phyloP scores from a whole-genome alignment of 257 asterid species.

The Solanum corneliomulleri region DNA sequence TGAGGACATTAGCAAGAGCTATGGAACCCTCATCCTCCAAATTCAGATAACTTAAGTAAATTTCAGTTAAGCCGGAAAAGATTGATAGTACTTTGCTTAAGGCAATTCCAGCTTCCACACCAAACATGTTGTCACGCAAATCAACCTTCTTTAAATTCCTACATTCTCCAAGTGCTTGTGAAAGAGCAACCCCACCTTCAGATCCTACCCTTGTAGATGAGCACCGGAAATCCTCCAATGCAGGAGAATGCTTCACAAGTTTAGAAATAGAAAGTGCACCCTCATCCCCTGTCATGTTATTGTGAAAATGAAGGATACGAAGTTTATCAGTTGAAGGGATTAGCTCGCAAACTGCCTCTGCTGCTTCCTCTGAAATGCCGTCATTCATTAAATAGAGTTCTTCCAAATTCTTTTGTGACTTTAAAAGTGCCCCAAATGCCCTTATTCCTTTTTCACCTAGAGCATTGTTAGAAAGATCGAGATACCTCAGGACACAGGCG shows the following conservation, averaged over 20 bases:
- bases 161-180: slow-evolving; percentile 57
- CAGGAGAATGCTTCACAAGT: slow-evolving; percentile 43
- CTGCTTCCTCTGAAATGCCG: slow-evolving; percentile 93
- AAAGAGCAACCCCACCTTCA: slow-evolving; percentile 72
- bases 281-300: slow-evolving; percentile 90
- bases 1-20: slow-evolving; percentile 62
- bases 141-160: slow-evolving; percentile 60
- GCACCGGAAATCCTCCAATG: slow-evolving; percentile 72
- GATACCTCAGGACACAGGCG: slow-evolving; percentile 56
- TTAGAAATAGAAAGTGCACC: slow-evolving; percentile 78
- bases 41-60: slow-evolving; percentile 78
- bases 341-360: slow-evolving; percentile 59
- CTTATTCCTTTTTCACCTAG: slow-evolving; percentile 86
- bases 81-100: slow-evolving; percentile 40
- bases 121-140: slow-evolving; percentile 88
- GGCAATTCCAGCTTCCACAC: slow-evolving; percentile 64
- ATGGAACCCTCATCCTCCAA: slow-evolving; percentile 74
- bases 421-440: slow-evolving; percentile 67
- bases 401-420: slow-evolving; percentile 60
- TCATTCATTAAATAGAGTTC: slow-evolving; percentile 81
- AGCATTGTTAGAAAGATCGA: slow-evolving; percentile 77
- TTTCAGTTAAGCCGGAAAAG: slow-evolving; percentile 50
- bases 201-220: slow-evolving; percentile 82
- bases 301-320: slow-evolving; percentile 68
- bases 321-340: slow-evolving; percentile 67